phyloP scores from a whole-genome alignment of 305 asterid genomes.

The Rubia balearica region DNA sequence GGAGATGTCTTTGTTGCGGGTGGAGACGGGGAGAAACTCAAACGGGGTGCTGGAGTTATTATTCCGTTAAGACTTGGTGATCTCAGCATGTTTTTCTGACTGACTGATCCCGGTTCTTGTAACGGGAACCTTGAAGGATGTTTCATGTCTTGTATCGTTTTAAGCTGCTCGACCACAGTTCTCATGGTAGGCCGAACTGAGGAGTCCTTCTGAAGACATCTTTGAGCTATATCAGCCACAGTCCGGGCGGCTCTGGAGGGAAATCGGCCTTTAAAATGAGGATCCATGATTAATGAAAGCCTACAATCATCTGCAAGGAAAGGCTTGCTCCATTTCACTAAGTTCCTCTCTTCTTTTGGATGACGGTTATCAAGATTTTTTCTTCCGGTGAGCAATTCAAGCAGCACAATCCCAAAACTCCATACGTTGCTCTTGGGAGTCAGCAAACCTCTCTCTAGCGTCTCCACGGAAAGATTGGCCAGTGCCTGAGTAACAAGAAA shows the following conservation, averaged over 20 bases:
- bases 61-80: constrained; percentile 85
- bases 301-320: constrained; percentile 84
- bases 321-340: constrained; percentile 90
- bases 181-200: constrained; percentile 99
- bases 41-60: constrained; percentile 41
- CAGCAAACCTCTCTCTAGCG: constrained; percentile 75
- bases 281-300: constrained; percentile 86
- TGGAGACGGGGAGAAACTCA: constrained; percentile 48
- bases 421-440: constrained; percentile 98
- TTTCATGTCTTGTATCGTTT: constrained; percentile 76
- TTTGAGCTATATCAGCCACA: constrained; percentile 86
- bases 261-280: constrained; percentile 86
- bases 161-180: constrained; percentile 69
- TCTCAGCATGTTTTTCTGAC: constrained; percentile 59
- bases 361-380: constrained; percentile 71
- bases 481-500: constrained; percentile 48
- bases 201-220: constrained; percentile 83
- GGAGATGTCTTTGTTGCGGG: constrained; percentile 42
- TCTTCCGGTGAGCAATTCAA: constrained; percentile 91
- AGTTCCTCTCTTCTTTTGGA: constrained; percentile 84
- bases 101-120: constrained; percentile 70
- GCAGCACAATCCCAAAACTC: constrained; percentile 95
- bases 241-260: constrained; percentile 84
- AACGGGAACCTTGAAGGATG: constrained; percentile 79
- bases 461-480: constrained; percentile 87